Conservation (phyloP, 352 stramenopile genomes). For the Thalassiosira mediterranea region DNA sequence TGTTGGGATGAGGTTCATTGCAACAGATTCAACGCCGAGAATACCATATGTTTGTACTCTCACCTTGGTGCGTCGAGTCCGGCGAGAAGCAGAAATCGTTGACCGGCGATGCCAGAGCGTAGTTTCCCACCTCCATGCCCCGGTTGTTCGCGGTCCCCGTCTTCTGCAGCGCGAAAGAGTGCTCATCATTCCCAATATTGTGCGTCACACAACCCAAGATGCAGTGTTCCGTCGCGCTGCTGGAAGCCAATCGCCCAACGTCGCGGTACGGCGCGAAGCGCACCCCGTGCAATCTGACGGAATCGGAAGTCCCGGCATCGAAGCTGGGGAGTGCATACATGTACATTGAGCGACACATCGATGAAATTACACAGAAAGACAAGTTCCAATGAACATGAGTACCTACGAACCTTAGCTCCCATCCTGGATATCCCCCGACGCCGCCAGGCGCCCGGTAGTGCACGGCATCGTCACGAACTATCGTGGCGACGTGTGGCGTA, state of each 20-base stretch:
- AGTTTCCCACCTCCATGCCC: neutral
- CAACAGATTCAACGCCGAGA: neutral
- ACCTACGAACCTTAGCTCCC: too few relatives aligned
- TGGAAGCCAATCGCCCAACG: conserved; percentile 28
- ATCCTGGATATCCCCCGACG: too few relatives aligned
- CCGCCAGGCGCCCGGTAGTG: conserved; percentile 32
- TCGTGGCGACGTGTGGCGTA: conserved; percentile 31
- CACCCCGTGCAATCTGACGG: too few relatives aligned
- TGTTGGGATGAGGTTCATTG: neutral
- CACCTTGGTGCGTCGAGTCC: conserved; percentile 14
- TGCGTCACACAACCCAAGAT: conserved; percentile 14
- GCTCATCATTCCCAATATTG: conserved; percentile 18
- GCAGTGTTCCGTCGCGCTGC: neutral
- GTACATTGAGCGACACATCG: too few relatives aligned
- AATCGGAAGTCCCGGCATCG: too few relatives aligned
- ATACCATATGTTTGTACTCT: conserved; percentile 15
- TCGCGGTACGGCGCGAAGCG: too few relatives aligned
- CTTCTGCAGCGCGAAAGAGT: conserved; percentile 21
- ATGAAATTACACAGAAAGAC: too few relatives aligned
- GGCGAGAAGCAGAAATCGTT: conserved; percentile 48
- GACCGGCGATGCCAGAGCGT: conserved; percentile 1
- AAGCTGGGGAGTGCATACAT: too few relatives aligned
- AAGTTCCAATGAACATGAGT: too few relatives aligned
- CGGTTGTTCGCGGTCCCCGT: neutral
- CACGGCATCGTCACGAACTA: conserved; percentile 22